phyloP scores from a whole-genome alignment of 2,329 filamentous ascomycete species.

The Bipolaris cookei region DNA sequence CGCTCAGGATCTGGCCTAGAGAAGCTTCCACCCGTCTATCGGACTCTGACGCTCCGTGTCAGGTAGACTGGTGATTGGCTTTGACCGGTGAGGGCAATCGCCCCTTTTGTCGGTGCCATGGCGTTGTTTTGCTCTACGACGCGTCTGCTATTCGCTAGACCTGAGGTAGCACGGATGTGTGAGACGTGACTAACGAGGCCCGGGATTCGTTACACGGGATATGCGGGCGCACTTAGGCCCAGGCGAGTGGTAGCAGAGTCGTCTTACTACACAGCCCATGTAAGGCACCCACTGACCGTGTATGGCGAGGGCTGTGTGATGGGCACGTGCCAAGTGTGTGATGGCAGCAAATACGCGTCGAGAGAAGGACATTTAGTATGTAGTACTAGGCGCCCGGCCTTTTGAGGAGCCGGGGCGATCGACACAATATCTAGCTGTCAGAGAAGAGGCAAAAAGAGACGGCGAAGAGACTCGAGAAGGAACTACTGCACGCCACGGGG shows the following conservation, averaged over 20 bases:
- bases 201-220: constrained; percentile 6
- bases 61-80: background rate
- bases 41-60: no score
- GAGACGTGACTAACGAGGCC: background rate
- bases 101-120: constrained; percentile 3
- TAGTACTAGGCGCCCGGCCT: constrained; percentile 4
- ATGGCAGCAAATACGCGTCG: constrained; percentile 5
- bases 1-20: background rate
- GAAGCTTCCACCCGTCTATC: background rate
- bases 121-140: constrained; percentile 5
- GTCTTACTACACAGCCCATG: background rate
- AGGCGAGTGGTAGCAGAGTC: constrained; percentile 3
- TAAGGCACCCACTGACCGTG: background rate
- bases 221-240: background rate
- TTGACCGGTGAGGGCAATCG: background rate
- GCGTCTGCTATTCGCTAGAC: background rate
- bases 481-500: no score
- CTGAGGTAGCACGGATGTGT: background rate
- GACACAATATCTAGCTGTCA: background rate
- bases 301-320: background rate
- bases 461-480: background rate
- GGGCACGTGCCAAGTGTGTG: constrained; percentile 4
- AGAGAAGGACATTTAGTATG: background rate
- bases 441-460: background rate
- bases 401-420: constrained; percentile 17